Base-by-base conservation (phyloP, 768 basidiomycete genomes). In the Roridomyces roridus region DNA sequence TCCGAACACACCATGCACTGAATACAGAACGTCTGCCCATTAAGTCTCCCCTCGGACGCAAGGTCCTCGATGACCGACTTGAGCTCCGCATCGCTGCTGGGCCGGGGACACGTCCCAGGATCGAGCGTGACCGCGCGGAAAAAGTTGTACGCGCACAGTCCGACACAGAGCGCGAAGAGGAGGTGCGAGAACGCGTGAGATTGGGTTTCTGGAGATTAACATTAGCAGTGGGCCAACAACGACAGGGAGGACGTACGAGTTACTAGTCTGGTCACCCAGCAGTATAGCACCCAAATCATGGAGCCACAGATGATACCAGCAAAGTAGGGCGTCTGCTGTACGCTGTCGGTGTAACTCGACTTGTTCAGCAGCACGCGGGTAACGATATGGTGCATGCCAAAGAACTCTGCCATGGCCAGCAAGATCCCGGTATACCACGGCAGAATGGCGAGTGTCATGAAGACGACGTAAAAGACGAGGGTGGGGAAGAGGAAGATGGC, bases 11-110 rank as follows among this genome's bases (percentile, higher is more conserved):
- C 90, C 94, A 98, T 94, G 74, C 96, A 98, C 56, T 88, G 85
- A 46, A 99, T 89, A 67, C 97, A 98, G 72, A 98, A 98, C 10
- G 94, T 94, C 70, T 95, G 94, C 1, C 96, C 96, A 69, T 98
- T 98, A 24, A 99, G 75, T 17, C 89, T 80, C 15, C 95, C 94
- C 67, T 89, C 86, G 10, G 89, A 88, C 14, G 95, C 92, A 17
- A 98, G 77, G 25, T 94, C 92, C 69, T 98, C 96, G 44, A 99
- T 88, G 34, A 92, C 95, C 57, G 91, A 83, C 79, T 91, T 96
- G 28, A 97, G 74, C 69, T 96, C 95, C 36, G 84, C 88, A 61
- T 96, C 95, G 59, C 84, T 91, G 4, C 83, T 73, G 1, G 93
- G 90, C 45, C 85, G 85, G 0, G 93, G 92, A 56, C 94, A 93